A percentile compares a stretch with the other conserved stretches of the same genome.
Evolutionary conservation across 305 asterid species (phyloP).

Genomic region (Solanum hybrid): DNA sequence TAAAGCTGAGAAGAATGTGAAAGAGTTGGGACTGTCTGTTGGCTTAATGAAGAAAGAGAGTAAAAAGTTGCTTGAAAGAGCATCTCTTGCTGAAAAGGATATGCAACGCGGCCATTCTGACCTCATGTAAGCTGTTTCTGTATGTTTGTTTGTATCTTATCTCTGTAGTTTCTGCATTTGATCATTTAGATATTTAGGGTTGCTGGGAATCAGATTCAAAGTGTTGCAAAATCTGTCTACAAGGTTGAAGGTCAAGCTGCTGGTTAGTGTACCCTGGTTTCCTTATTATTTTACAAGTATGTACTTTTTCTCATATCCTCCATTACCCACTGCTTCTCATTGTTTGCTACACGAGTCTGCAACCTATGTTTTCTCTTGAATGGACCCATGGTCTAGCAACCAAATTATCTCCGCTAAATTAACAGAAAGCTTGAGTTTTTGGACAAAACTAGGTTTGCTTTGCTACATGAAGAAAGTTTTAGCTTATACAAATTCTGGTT

Average conservation of each 20-base stretch:
- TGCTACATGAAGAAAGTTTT: neutral
- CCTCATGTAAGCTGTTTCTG: conserved; percentile 37
- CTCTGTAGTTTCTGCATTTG: conserved; percentile 10
- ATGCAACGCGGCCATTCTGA: conserved; percentile 64
- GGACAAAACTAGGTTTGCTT: neutral
- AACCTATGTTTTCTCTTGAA: neutral
- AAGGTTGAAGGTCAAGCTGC: conserved; percentile 72
- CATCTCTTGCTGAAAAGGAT: conserved; percentile 74
- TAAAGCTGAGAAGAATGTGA: conserved; percentile 68
- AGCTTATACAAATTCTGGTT: neutral
- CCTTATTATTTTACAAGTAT: neutral
- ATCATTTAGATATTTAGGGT: conserved; percentile 36
- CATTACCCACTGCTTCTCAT: neutral
- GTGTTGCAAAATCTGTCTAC: conserved; percentile 53
- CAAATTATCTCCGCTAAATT: neutral
- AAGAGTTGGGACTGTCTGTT: conserved; percentile 64
- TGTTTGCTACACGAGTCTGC: neutral
- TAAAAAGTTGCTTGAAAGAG: conserved; percentile 71
- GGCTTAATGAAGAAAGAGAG: conserved; percentile 85
- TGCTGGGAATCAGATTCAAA: conserved; percentile 65
- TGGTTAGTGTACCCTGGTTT: conserved; percentile 38
- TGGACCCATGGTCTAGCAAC: neutral
- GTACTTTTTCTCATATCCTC: neutral
- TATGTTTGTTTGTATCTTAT: conserved; percentile 6
- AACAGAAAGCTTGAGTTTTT: neutral